A percentile compares a stretch with the other conserved stretches of the same genome.
phyloP scores from a whole-genome alignment of 345 rosid genomes.

The Hypericum perforatum region DNA sequence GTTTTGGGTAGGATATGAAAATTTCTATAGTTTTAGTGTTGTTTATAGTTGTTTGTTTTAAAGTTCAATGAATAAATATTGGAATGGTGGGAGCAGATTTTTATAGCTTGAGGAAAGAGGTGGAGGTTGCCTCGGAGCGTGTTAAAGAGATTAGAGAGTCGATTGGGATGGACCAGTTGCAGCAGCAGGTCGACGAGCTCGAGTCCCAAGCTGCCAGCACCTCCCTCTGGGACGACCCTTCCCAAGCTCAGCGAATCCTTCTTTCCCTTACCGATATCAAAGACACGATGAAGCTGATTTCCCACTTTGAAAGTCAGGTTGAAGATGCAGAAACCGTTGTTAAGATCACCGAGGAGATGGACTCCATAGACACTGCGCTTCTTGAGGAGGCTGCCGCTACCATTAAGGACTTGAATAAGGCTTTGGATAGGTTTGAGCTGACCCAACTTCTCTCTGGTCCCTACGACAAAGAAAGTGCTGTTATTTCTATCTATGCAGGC shows the following conservation, averaged over 20 bases:
- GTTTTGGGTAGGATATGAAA: too few relatives aligned
- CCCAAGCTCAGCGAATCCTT: conserved; percentile 68
- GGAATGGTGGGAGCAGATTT: conserved; percentile 41
- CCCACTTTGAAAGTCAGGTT: conserved; percentile 66
- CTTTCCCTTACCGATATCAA: conserved; percentile 63
- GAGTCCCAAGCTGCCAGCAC: conserved; percentile 62
- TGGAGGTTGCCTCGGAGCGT: conserved; percentile 50
- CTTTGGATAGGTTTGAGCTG: conserved; percentile 64
- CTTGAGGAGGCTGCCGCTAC: conserved; percentile 71
- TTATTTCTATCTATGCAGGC: conserved; percentile 78
- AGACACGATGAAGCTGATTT: conserved; percentile 46
- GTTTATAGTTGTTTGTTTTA: background rate
- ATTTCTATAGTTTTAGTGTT: too few relatives aligned
- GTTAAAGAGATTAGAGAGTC: conserved; percentile 66
- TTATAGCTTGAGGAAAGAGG: conserved; percentile 70
- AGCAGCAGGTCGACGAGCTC: conserved; percentile 42
- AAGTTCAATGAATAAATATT: background rate
- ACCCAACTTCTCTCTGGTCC: conserved; percentile 93
- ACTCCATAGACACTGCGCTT: conserved; percentile 63
- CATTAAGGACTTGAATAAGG: conserved; percentile 57
- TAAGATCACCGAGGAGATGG: conserved; percentile 86
- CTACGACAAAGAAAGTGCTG: conserved; percentile 88
- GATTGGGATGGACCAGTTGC: conserved; percentile 40
- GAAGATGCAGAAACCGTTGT: conserved; percentile 92
- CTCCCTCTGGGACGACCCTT: conserved; percentile 83